Percentiles rank a stretch among this genome's conserved stretches.
phyloP scores from a whole-genome alignment of 345 rosid species.

The Firmiana major region DNA sequence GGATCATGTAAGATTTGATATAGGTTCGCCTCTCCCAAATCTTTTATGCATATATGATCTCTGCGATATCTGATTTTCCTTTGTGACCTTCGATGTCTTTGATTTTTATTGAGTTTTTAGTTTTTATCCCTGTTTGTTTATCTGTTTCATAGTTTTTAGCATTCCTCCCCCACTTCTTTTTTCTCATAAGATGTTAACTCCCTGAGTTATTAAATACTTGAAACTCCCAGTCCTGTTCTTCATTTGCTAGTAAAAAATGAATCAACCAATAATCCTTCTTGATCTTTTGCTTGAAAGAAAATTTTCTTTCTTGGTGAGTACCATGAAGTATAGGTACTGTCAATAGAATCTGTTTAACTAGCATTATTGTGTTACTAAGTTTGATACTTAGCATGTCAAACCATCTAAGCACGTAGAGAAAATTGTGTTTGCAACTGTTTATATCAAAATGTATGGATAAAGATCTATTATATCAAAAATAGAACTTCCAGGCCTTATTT shows the following conservation, averaged over 20 bases:
- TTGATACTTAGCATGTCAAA: background rate
- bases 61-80: background rate
- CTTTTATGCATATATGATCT: background rate
- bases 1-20: conserved; percentile 66
- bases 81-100: background rate
- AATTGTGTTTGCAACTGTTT: background rate
- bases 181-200: too few relatives aligned
- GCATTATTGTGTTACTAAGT: too few relatives aligned
- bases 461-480: background rate
- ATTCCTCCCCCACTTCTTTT: too few relatives aligned
- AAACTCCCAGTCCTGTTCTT: background rate
- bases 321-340: background rate
- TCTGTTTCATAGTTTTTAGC: background rate
- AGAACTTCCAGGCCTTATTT: background rate
- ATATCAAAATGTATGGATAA: background rate
- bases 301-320: background rate
- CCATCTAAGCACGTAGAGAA: background rate
- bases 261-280: background rate
- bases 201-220: background rate
- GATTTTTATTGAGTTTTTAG: background rate
- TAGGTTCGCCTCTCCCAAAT: background rate
- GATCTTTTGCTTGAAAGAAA: background rate
- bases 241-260: background rate
- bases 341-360: too few relatives aligned
- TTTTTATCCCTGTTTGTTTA: background rate